A percentile compares a stretch with the other conserved stretches of the same genome.
These are phyloP conservation scores for Astrothelium macrocarpum DNA, from an alignment of 495 filamentous ascomycete species.

Conservation along the genomic window DNA sequence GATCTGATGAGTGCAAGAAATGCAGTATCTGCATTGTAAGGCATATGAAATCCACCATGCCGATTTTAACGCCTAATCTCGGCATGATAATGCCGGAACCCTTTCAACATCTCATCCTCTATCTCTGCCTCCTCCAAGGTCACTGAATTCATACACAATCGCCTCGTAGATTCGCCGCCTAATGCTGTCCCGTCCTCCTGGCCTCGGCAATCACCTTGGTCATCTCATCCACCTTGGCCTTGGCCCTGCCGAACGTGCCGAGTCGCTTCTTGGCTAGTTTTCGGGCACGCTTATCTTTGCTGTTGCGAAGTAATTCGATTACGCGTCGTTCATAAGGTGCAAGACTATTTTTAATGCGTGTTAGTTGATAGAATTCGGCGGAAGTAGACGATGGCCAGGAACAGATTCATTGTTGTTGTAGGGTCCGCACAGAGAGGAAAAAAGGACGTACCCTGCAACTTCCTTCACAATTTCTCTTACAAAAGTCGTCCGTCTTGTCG, in stretches of 20 bases:
- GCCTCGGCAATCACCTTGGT: constrained; percentile 94
- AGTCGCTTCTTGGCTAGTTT: constrained; percentile 99
- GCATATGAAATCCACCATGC: not conserved
- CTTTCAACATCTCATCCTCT: not conserved
- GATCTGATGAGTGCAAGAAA: too few species aligned
- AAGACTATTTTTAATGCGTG: constrained; percentile 43
- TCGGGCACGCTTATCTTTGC: constrained; percentile 97
- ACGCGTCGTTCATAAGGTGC: constrained; percentile 97
- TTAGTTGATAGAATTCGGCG: too few species aligned
- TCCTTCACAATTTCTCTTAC: constrained; percentile 93
- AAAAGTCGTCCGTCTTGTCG: constrained; percentile 88
- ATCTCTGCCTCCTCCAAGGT: not conserved
- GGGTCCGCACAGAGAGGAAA: not conserved
- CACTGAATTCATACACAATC: not conserved
- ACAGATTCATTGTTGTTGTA: too few species aligned
- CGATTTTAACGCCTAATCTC: constrained; percentile 3
- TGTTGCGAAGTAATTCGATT: constrained; percentile 96
- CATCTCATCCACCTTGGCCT: constrained; percentile 98
- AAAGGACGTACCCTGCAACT: constrained; percentile 67
- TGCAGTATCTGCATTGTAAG: not conserved
- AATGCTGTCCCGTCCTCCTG: constrained; percentile 59
- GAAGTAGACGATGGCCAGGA: too few species aligned
- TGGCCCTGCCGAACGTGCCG: constrained; percentile 93
- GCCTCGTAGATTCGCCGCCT: not conserved
- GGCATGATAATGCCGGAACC: not conserved